phyloP scores from a whole-genome alignment of 345 rosid species.

The Arabis hirsuta region DNA sequence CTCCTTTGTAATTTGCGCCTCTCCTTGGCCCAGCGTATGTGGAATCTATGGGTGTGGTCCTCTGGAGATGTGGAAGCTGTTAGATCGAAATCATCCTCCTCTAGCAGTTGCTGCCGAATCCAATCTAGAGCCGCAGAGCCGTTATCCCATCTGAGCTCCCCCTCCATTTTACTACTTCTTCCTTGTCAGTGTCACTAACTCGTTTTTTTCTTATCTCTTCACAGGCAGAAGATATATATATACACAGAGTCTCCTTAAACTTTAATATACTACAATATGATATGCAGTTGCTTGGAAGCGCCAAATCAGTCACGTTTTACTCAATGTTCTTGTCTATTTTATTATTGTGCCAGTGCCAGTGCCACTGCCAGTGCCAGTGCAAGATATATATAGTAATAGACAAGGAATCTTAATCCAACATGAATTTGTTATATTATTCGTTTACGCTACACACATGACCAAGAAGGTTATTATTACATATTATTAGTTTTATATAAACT shows the following conservation, averaged over 20 bases:
- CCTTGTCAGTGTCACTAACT: background rate
- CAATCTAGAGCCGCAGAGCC: constrained; percentile 24
- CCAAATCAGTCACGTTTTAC: constrained; percentile 33
- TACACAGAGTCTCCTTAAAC: no score
- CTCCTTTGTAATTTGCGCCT: constrained; percentile 38
- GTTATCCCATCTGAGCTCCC: constrained; percentile 17
- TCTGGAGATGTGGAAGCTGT: constrained; percentile 10
- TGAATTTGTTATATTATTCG: background rate
- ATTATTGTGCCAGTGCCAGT: background rate
- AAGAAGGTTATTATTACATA: no score
- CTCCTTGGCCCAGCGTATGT: constrained; percentile 1
- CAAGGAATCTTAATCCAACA: background rate
- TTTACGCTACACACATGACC: no score
- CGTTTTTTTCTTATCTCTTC: background rate
- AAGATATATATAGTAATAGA: background rate
- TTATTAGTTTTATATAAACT: no score
- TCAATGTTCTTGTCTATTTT: constrained; percentile 22
- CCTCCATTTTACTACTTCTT: constrained; percentile 21
- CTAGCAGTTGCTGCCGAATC: constrained; percentile 37
- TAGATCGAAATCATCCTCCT: constrained; percentile 22
- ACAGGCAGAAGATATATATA: background rate
- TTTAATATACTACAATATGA: background rate
- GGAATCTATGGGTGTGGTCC: no score
- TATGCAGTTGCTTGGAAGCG: constrained; percentile 31
- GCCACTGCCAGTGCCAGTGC: background rate